Percentiles rank a stretch among this genome's conserved stretches.
phyloP scores from a whole-genome alignment of 108 stramenopile species.

The Bacterosira constricta region DNA sequence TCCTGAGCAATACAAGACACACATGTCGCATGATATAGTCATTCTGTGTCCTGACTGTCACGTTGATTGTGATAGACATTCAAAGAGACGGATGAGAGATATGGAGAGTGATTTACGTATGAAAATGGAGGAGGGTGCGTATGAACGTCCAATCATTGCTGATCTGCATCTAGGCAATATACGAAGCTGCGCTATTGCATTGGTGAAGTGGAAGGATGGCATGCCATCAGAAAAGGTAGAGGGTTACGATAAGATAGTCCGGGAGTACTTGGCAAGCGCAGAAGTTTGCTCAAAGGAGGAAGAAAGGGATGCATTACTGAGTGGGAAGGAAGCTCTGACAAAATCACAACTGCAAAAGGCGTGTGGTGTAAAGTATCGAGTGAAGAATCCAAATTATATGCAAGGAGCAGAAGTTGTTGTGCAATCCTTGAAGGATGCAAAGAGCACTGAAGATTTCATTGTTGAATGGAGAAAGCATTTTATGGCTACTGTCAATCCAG shows the following conservation, averaged over 20 bases:
- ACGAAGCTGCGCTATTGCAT: conserved; percentile 64
- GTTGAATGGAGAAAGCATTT: conserved; percentile 74
- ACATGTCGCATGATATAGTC: conserved; percentile 84
- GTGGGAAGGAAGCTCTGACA: conserved; percentile 32
- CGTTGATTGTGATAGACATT: conserved; percentile 52
- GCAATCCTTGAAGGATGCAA: conserved; percentile 28
- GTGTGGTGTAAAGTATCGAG: conserved; percentile 50
- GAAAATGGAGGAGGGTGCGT: background rate
- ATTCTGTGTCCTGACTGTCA: conserved; percentile 82
- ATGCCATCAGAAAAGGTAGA: conserved; percentile 54
- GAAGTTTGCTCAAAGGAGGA: conserved; percentile 1
- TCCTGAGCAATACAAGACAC: conserved; percentile 77
- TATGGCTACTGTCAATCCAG: conserved; percentile 54
- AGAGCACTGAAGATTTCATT: conserved; percentile 62
- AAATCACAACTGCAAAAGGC: conserved; percentile 52
- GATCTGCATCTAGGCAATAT: conserved; percentile 46
- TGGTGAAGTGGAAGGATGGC: conserved; percentile 52
- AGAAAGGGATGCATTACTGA: conserved; percentile 31
- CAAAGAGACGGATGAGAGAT: conserved; percentile 51
- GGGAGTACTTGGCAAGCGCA: conserved; percentile 26
- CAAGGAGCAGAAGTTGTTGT: conserved; percentile 64
- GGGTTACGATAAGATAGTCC: conserved; percentile 28
- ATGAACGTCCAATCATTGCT: conserved; percentile 42
- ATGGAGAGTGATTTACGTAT: conserved; percentile 36
- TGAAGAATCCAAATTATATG: conserved; percentile 68